Percentiles rank a stretch among this genome's conserved stretches.
Evolutionary conservation across 73 alveolate genomes (phyloP).

Genomic region (Blepharisma stoltei): DNA sequence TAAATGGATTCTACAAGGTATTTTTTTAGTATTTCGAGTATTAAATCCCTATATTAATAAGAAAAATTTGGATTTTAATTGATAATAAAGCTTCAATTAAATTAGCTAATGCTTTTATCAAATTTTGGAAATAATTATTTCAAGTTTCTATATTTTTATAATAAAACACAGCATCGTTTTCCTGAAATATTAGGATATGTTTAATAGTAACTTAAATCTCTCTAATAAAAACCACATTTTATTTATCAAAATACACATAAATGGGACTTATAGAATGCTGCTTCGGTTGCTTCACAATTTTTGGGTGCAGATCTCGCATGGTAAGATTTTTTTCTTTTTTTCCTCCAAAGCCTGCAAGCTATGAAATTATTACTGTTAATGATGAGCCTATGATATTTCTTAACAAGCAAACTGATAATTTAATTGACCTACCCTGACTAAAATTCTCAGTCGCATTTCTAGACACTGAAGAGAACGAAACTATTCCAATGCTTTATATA

Average conservation of each 20-base stretch:
- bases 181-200: no score
- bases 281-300: constrained; percentile 23
- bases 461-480: not conserved
- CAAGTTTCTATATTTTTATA: no score
- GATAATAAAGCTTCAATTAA: no score
- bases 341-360: constrained; percentile 36
- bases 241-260: not conserved
- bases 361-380: not conserved
- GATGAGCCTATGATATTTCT: not conserved
- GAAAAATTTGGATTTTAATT: no score
- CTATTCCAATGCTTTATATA: not conserved
- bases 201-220: no score
- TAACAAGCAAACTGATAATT: not conserved
- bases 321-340: constrained; percentile 7
- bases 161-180: no score
- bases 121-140: no score
- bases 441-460: not conserved
- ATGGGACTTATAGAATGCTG: constrained; percentile 12
- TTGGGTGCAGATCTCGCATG: constrained; percentile 24
- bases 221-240: no score
- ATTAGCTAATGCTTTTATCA: no score
- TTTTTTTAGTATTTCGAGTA: no score
- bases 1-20: not conserved
- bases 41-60: no score
- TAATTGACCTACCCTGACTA: not conserved